Base-by-base conservation (phyloP, 768 basidiomycete genomes). In the Macrolepiota albuminosa region DNA sequence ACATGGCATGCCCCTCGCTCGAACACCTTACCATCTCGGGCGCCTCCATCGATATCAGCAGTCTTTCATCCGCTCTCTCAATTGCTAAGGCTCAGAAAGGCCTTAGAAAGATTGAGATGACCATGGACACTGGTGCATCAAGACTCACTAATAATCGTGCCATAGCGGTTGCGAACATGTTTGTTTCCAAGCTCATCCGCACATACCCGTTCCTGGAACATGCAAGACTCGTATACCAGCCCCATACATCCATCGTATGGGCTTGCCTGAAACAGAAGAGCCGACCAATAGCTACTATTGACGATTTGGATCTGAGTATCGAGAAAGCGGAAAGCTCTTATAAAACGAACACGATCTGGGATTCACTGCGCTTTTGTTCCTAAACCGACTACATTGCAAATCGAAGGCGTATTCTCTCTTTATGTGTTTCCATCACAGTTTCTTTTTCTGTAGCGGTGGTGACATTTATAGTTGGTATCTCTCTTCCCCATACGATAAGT, bases 11-110 rank as follows among this genome's bases (percentile, higher is more conserved):
- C 50, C 66, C 63, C 18, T 56, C 61, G 6, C 63, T 66, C 26
- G 61, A 61, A 29, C 59, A 66, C 34, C 58, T 66, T 33, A 24
- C 61, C 54, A 60, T 66, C 48, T 63, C 66, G 7, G 63, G 66
- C 18, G 47, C 50, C 13, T 60, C 61, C 2, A 53, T 66, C n/a
- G 63, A 66, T 16, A 60, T 66, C 29, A 59, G 64, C 46, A 46
- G 46, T 43, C 59, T 66, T 34, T 56, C 56, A 13, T 61, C 61
- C 14, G 54, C 60, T 11, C 47, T 66, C 9, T 40, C 54, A 18
- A 48, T 34, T 4, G 54, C 57, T 13, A 59, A 60, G 18, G 58
- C 53, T 13, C 58, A 63, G 26, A 52, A 29, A 42, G 56, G 33
- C 6, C 61, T 64, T 24, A 57, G 34, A 40, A 66, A 58, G 26